Conservation (phyloP, 2,329 filamentous ascomycete species). For the Trichophyton mentagrophytes region DNA sequence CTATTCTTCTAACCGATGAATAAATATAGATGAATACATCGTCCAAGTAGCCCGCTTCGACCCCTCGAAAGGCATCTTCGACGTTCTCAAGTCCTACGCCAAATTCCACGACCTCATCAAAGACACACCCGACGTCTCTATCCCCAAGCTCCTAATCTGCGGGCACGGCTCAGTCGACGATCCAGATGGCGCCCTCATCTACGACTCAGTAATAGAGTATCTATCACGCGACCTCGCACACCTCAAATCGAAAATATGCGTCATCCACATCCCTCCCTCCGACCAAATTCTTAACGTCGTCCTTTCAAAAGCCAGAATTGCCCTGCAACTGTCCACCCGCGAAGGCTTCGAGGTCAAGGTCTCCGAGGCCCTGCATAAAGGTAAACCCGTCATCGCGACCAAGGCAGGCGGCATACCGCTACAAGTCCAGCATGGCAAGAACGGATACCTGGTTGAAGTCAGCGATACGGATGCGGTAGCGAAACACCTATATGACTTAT, state of each 20-base stretch:
- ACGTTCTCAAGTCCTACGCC: constrained; percentile 63
- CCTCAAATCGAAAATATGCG: constrained; percentile 52
- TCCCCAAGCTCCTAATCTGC: constrained; percentile 59
- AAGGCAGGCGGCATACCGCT: constrained; percentile 67
- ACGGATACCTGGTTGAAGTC: constrained; percentile 60
- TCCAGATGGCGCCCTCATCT: constrained; percentile 60
- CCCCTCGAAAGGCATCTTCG: constrained; percentile 67
- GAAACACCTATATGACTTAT: constrained; percentile 13
- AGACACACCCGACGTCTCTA: constrained; percentile 38
- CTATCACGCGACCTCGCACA: constrained; percentile 52
- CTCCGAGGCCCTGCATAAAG: constrained; percentile 68
- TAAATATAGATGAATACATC: constrained; percentile 51
- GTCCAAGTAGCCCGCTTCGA: constrained; percentile 73
- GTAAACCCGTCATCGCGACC: constrained; percentile 64
- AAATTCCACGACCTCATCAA: constrained; percentile 52
- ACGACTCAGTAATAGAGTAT: constrained; percentile 56
- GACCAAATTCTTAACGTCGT: constrained; percentile 71
- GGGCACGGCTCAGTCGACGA: constrained; percentile 74
- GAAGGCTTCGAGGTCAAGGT: constrained; percentile 84
- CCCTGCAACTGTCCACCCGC: constrained; percentile 65
- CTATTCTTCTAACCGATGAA: constrained; percentile 10
- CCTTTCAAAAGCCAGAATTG: constrained; percentile 58
- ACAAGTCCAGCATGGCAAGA: constrained; percentile 58
- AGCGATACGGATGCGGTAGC: constrained; percentile 57
- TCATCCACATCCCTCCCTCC: constrained; percentile 64